A percentile compares a stretch with the other conserved stretches of the same genome.
Conservation (phyloP, 129 eudicot species). For the Flaveria ramosissima region DNA sequence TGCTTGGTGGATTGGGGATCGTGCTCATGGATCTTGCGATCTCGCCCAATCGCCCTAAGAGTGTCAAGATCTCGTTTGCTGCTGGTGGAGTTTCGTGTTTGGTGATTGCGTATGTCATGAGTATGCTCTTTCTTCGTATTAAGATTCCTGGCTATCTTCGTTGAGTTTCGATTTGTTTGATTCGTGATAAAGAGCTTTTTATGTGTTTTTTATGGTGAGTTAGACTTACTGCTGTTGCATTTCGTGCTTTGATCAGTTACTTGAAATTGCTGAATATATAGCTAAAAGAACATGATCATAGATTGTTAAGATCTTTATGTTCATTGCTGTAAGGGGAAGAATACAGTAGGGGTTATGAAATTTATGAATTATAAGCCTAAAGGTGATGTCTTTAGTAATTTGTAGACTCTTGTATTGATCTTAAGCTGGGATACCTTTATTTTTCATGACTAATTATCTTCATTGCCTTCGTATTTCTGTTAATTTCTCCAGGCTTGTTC, state of each 20-base stretch:
- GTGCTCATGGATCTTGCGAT: conserved; percentile 71
- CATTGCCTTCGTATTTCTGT: background rate
- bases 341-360: background rate
- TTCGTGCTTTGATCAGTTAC: conserved; percentile 11
- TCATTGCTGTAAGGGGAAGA: background rate
- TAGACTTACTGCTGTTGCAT: conserved; percentile 9
- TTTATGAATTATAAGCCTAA: conserved; percentile 7
- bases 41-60: conserved; percentile 57
- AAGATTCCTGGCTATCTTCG: conserved; percentile 87
- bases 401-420: conserved; percentile 6
- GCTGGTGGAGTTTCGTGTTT: conserved; percentile 55
- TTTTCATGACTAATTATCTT: background rate
- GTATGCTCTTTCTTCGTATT: conserved; percentile 90
- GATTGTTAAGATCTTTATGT: background rate
- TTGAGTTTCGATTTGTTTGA: conserved; percentile 26
- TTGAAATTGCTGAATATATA: conserved; percentile 14
- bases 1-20: conserved; percentile 83
- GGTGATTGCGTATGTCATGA: conserved; percentile 82
- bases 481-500: background rate
- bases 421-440: conserved; percentile 10
- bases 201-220: background rate
- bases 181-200: background rate
- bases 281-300: conserved; percentile 9
- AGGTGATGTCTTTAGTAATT: conserved; percentile 12
- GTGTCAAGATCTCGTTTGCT: conserved; percentile 72